Evolutionary conservation across 208 protist species (phyloP).

Genomic region (Leishmania turanica): DNA sequence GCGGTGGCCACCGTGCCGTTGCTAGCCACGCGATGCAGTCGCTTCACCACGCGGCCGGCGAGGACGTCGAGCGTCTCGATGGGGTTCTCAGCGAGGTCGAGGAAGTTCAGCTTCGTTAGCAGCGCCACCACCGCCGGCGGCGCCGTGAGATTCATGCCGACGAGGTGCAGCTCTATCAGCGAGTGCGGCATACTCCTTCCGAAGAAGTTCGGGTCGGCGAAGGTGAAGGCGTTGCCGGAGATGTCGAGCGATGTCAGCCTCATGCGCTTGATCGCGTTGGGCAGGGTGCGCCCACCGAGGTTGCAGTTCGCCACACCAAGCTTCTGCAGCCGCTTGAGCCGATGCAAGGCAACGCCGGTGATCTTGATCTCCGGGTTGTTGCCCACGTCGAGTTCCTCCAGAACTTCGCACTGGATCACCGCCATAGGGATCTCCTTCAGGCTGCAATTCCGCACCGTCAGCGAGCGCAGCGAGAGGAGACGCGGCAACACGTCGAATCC

Average conservation of each 20-base stretch:
- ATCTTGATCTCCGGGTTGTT: slow-evolving; percentile 70
- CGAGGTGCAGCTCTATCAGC: slow-evolving; percentile 74
- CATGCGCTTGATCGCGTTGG: slow-evolving; percentile 53
- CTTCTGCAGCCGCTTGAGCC: slow-evolving; percentile 43
- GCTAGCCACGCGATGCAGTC: slow-evolving; percentile 37
- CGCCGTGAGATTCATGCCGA: slow-evolving; percentile 55
- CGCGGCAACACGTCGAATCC: slow-evolving; percentile 61
- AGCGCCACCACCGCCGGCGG: slow-evolving; percentile 71
- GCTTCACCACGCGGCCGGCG: slow-evolving; percentile 71
- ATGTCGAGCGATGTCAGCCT: slow-evolving; percentile 73
- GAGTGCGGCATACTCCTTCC: slow-evolving; percentile 53
- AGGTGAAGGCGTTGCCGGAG: slow-evolving; percentile 72
- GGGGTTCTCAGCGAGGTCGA: slow-evolving; percentile 83
- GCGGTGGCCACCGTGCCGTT: slow-evolving; percentile 22
- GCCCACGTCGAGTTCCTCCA: slow-evolving; percentile 79
- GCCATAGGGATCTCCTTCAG: slow-evolving; percentile 48
- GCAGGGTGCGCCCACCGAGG: slow-evolving; percentile 56
- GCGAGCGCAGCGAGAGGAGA: slow-evolving; percentile 45
- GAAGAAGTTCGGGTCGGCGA: slow-evolving; percentile 77
- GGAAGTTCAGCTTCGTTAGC: slow-evolving; percentile 53
- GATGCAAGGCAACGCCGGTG: slow-evolving; percentile 40
- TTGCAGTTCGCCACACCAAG: slow-evolving; percentile 74
- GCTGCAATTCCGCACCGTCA: slow-evolving; percentile 60
- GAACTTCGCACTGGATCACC: slow-evolving; percentile 46
- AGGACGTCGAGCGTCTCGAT: slow-evolving; percentile 86